Conservation (phyloP, 1,139 yeast genomes). For the Geotrichum fermentans region DNA sequence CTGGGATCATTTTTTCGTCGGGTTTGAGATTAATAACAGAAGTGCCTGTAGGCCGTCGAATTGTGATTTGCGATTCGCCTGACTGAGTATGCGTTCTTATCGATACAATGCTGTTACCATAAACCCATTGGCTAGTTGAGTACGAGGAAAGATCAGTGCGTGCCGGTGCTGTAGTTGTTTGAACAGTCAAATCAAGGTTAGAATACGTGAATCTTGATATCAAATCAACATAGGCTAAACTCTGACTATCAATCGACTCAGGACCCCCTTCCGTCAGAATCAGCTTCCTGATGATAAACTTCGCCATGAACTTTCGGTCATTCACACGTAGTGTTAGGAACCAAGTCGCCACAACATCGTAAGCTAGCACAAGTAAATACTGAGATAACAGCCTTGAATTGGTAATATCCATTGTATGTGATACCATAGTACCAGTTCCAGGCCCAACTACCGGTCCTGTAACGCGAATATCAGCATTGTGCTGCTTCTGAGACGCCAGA, state of each 20-base stretch:
- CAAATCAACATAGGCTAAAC: slow-evolving; percentile 63
- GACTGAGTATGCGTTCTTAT: slow-evolving; percentile 50
- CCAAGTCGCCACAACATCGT: slow-evolving; percentile 67
- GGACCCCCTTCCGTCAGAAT: slow-evolving; percentile 44
- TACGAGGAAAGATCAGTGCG: slow-evolving; percentile 20
- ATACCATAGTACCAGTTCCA: slow-evolving; percentile 35
- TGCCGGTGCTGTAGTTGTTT: slow-evolving; percentile 24
- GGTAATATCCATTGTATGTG: not conserved
- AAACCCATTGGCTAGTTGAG: slow-evolving; percentile 51
- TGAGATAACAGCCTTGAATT: slow-evolving; percentile 43
- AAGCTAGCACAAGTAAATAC: slow-evolving; percentile 60
- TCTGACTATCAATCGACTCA: slow-evolving; percentile 46
- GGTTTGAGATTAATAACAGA: slow-evolving; percentile 46
- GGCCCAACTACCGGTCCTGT: too few relatives aligned
- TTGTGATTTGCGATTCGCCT: slow-evolving; percentile 53
- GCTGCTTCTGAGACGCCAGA: not conserved
- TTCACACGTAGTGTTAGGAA: slow-evolving; percentile 57
- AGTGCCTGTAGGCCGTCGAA: slow-evolving; percentile 67
- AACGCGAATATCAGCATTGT: too few relatives aligned
- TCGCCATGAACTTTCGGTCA: slow-evolving; percentile 56
- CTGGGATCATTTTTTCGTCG: slow-evolving; percentile 43
- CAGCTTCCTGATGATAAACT: slow-evolving; percentile 59
- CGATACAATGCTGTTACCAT: slow-evolving; percentile 55
- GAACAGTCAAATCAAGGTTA: slow-evolving; percentile 53
- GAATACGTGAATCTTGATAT: slow-evolving; percentile 63